A percentile compares a stretch with the other conserved stretches of the same genome.
Evolutionary conservation across 495 filamentous ascomycete species (phyloP).

Genomic region (Lophiotrema nucula): DNA sequence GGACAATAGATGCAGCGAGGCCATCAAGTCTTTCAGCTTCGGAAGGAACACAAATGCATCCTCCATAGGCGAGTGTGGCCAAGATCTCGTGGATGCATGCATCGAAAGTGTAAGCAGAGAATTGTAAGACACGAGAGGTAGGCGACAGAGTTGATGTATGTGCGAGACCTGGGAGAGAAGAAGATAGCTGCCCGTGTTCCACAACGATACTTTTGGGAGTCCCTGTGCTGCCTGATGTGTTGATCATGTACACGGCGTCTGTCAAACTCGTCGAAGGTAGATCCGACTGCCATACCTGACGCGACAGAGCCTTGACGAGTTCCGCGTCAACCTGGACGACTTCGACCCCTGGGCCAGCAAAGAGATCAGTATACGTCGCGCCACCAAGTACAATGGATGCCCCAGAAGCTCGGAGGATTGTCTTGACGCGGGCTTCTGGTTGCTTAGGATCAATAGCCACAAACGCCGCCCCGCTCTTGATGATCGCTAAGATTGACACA

Average conservation of each 20-base stretch:
- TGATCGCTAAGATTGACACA: constrained; percentile 26
- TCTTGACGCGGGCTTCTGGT: constrained; percentile 17
- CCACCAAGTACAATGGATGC: constrained; percentile 13
- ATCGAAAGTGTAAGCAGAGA: constrained; percentile 29
- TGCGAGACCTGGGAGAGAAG: constrained; percentile 10
- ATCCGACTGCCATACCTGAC: not conserved
- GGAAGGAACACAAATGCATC: constrained; percentile 43
- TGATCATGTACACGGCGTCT: constrained; percentile 20
- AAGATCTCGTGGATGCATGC: constrained; percentile 25
- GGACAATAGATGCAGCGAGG: constrained; percentile 33
- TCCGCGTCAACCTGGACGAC: constrained; percentile 17
- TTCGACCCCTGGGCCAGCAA: constrained; percentile 6
- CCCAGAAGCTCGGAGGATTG: constrained; percentile 13
- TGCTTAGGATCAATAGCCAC: constrained; percentile 21
- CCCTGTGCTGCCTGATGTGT: constrained; percentile 31
- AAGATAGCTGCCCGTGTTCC: constrained; percentile 17
- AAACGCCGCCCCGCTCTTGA: constrained; percentile 27
- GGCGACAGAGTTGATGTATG: constrained; percentile 3
- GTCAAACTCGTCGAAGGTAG: constrained; percentile 1
- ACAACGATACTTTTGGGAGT: constrained; percentile 21
- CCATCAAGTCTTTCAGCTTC: constrained; percentile 38
- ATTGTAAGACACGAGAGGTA: constrained; percentile 26
- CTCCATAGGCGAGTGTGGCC: constrained; percentile 34
- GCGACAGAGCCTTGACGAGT: not conserved
- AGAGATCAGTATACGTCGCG: constrained; percentile 9